These are phyloP conservation scores for Alternaria infectoria DNA, from an alignment of 2,329 filamentous ascomycete species.

Conservation along the genomic window DNA sequence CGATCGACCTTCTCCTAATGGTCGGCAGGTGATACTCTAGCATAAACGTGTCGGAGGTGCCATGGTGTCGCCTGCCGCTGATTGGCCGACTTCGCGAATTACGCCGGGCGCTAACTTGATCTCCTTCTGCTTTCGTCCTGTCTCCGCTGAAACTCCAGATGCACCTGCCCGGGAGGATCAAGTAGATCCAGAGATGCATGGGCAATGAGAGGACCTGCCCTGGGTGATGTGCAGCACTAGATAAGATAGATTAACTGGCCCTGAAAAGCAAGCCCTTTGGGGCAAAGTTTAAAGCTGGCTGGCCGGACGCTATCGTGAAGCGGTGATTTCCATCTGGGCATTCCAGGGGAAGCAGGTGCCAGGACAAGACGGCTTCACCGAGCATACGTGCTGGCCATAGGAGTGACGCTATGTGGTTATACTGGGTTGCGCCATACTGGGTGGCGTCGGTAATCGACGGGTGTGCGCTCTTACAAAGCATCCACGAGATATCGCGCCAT, in stretches of 20 bases:
- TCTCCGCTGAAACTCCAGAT: slow-evolving; percentile 15
- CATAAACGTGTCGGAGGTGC: not conserved
- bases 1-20: slow-evolving; percentile 16
- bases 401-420: not conserved
- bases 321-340: slow-evolving; percentile 13
- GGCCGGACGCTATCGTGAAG: slow-evolving; percentile 6
- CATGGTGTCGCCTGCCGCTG: not conserved
- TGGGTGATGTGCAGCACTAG: slow-evolving; percentile 4
- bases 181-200: slow-evolving; percentile 9
- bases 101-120: slow-evolving; percentile 16
- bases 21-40: slow-evolving; percentile 11
- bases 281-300: slow-evolving; percentile 1
- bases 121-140: slow-evolving; percentile 22
- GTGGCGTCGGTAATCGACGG: not conserved
- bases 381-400: not conserved
- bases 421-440: not conserved
- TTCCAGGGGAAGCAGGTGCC: not conserved
- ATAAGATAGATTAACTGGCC: slow-evolving; percentile 21
- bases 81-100: slow-evolving; percentile 19
- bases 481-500: not conserved
- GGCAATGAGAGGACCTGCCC: not conserved
- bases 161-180: slow-evolving; percentile 20
- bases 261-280: slow-evolving; percentile 8
- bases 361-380: not conserved
- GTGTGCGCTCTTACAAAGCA: not conserved